Conservation (phyloP, 2,329 filamentous ascomycete genomes). For the Macrophomina pseudophaseolina region DNA sequence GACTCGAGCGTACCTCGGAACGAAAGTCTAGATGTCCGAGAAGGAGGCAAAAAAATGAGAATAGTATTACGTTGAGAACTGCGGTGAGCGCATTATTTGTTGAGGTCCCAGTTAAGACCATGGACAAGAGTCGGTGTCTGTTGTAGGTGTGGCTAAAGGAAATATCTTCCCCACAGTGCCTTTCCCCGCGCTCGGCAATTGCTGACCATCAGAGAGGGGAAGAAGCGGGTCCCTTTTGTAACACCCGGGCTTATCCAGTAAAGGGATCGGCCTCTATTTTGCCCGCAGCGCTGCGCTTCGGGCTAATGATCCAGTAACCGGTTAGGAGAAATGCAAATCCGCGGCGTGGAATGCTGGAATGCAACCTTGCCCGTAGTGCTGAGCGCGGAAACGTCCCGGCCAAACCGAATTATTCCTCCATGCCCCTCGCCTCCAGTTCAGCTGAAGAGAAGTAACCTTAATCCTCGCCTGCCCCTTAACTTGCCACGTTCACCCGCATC, state of each 20-base stretch:
- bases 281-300: background rate
- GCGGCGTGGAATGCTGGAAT: constrained; percentile 7
- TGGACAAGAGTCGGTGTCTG: background rate
- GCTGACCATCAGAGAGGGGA: constrained; percentile 1
- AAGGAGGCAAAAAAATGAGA: background rate
- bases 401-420: background rate
- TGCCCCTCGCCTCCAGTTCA: background rate
- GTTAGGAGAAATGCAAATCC: background rate
- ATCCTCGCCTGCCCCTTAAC: background rate
- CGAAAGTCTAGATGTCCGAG: background rate
- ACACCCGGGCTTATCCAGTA: constrained; percentile 11
- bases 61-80: background rate
- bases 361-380: background rate
- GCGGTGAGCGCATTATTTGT: background rate
- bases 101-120: background rate
- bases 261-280: background rate
- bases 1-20: background rate
- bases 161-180: background rate
- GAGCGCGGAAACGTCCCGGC: background rate
- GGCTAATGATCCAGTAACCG: constrained; percentile 4
- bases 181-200: constrained; percentile 21
- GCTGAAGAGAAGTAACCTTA: constrained; percentile 5
- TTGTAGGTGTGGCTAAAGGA: background rate
- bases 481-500: constrained; percentile 3
- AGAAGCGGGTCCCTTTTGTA: constrained; percentile 16